Evolutionary conservation across 495 filamentous ascomycete species (phyloP), one percentile per base, ranked within the genome.

Genomic region (Immersiella caudata): DNA sequence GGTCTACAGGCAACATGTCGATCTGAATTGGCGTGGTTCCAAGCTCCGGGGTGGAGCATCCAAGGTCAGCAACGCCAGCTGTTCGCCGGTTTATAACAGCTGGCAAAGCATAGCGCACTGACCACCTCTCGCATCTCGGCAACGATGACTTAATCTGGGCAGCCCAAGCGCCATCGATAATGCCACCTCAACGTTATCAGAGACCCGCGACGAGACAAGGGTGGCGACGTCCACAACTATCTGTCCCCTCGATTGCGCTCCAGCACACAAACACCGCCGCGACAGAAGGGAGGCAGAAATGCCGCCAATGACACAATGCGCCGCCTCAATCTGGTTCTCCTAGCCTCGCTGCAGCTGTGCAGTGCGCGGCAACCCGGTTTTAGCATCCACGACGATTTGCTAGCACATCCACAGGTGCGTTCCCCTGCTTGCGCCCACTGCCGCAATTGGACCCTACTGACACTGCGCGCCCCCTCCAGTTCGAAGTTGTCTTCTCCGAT

Each of bases 341-440:
- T 83, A 69, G 74, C 78, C 21, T 75, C 73, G 67, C 71, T 79
- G 68, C 76, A 71, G 75, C 75, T 81, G 27, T 76, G 74, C 64
- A 64, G 60, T 59, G 81, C 81, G 66, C 79, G 80, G 21, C 81
- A 83, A 62, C 80, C 75, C 8, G 72, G 79, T 50, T 84, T 84
- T 67, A 84, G 81, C 70, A 90, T 97, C 35, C 88, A 96, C 72
- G 94, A 98, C 74, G 95, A 99, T 76, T 76, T 99, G 11, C 83
- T 97, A 40, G 94, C 95, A 22, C 93, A 90, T 81, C 95, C 95
- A 26, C 95, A 97, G 82, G 93, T 96, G 79, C 35, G 81, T 55
- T 25, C 24, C 21, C 35, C n/a, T 27, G 33, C 26, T n/a, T 22
- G 11, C 36, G 40, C 40, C 5, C 40, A 8, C 29, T 8, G 8